Evolutionary conservation across 2,329 filamentous ascomycete species (phyloP).

Genomic region (Curvularia hawaiiensis): DNA sequence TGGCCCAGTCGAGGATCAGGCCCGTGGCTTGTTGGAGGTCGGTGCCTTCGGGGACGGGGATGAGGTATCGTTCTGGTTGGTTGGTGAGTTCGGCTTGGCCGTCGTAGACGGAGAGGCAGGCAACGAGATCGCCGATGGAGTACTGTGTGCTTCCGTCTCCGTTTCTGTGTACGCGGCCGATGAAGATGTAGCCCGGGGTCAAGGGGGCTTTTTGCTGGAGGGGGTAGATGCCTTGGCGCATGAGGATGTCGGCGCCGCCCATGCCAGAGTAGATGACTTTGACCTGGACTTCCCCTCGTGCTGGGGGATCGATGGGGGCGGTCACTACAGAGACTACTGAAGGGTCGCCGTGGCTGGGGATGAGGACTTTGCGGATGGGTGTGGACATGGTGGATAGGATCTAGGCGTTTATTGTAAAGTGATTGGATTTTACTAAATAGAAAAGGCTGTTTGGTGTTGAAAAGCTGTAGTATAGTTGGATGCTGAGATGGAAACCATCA

Average conservation of each 20-base stretch:
- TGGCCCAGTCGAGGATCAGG: background rate
- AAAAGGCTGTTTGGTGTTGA: background rate
- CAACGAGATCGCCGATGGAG: background rate
- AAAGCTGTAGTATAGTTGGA: background rate
- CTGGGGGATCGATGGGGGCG: constrained; percentile 47
- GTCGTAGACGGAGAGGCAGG: background rate
- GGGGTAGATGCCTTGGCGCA: constrained; percentile 57
- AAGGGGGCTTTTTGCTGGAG: constrained; percentile 54
- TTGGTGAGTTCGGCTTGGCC: background rate
- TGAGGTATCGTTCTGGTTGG: background rate
- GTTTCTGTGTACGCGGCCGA: constrained; percentile 48
- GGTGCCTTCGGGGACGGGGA: background rate
- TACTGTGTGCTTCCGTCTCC: background rate
- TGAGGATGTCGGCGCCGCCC: constrained; percentile 56
- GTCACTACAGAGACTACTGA: constrained; percentile 31
- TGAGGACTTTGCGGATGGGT: constrained; percentile 1
- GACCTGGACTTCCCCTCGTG: constrained; percentile 54
- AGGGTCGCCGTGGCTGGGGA: background rate
- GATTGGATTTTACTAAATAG: background rate
- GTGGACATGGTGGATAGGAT: background rate
- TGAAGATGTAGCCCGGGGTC: constrained; percentile 57
- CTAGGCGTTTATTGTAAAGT: background rate
- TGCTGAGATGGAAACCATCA: background rate
- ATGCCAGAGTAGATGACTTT: constrained; percentile 56
- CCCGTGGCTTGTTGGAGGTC: background rate